These are phyloP conservation scores for Tylopilus balloui DNA, from an alignment of 768 basidiomycete species.

Conservation along the genomic window DNA sequence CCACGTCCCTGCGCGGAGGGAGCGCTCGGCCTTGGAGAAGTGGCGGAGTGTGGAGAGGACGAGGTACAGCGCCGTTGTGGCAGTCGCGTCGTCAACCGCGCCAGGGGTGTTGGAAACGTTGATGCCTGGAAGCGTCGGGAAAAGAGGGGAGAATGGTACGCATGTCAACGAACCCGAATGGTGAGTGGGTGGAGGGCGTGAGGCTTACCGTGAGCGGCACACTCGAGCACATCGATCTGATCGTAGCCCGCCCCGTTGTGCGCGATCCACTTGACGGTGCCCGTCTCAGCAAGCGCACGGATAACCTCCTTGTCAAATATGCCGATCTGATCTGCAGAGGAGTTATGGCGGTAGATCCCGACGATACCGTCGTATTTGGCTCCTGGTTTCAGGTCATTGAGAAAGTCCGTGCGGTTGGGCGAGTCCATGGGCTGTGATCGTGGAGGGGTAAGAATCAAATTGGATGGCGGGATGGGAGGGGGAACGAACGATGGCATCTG, in stretches of 20 bases:
- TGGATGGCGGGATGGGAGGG: not conserved
- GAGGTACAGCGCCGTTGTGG: constrained; percentile 83
- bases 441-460: not conserved
- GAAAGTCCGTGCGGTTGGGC: constrained; percentile 61
- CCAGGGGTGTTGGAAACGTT: constrained; percentile 83
- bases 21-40: constrained; percentile 60
- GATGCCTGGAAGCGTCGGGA: constrained; percentile 35
- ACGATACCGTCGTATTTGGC: constrained; percentile 71
- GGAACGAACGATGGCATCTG: constrained; percentile 69
- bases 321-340: constrained; percentile 60
- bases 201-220: constrained; percentile 60
- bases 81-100: constrained; percentile 88
- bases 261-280: constrained; percentile 76
- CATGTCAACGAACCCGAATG: too few relatives aligned
- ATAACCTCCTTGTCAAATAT: constrained; percentile 79
- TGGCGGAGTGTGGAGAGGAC: constrained; percentile 74
- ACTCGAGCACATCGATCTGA: constrained; percentile 72
- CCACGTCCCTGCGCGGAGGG: constrained; percentile 52
- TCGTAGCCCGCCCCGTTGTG: constrained; percentile 95
- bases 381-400: constrained; percentile 54
- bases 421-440: constrained; percentile 50
- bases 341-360: constrained; percentile 78
- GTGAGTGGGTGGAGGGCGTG: not conserved
- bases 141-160: not conserved
- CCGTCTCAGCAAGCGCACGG: constrained; percentile 48